phyloP scores from a whole-genome alignment of 176 grass and related monocot genomes.

The Elaeis guineensis region DNA sequence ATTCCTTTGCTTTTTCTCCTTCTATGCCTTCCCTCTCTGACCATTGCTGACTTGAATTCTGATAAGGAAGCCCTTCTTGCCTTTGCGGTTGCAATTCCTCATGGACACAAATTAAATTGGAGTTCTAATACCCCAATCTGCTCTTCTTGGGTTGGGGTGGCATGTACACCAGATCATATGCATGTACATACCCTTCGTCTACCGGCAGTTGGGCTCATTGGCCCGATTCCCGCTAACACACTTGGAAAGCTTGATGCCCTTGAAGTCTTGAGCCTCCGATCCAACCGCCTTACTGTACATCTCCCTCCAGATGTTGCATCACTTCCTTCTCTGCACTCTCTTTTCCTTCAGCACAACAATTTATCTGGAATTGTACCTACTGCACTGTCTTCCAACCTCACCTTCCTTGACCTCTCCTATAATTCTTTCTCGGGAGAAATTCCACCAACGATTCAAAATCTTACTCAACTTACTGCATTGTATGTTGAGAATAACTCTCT shows the following conservation, averaged over 20 bases:
- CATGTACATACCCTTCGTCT: slow-evolving; percentile 61
- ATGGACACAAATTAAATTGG: slow-evolving; percentile 91
- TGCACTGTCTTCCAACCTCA: slow-evolving; percentile 67
- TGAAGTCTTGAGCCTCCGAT: slow-evolving; percentile 82
- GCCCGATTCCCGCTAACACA: slow-evolving; percentile 58
- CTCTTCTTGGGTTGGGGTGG: slow-evolving; percentile 81
- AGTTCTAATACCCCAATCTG: slow-evolving; percentile 49
- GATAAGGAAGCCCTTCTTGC: slow-evolving; percentile 79
- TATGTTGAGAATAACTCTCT: slow-evolving; percentile 94
- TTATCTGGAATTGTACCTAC: slow-evolving; percentile 74
- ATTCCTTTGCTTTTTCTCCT: slow-evolving; percentile 38
- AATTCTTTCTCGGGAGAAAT: slow-evolving; percentile 84
- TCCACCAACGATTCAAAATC: slow-evolving; percentile 66
- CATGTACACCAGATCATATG: slow-evolving; percentile 55
- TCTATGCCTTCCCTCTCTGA: slow-evolving; percentile 28
- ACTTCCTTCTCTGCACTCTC: slow-evolving; percentile 80
- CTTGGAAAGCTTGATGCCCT: slow-evolving; percentile 91
- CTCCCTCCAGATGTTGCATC: slow-evolving; percentile 84
- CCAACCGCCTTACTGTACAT: slow-evolving; percentile 71
- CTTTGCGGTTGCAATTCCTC: slow-evolving; percentile 74
- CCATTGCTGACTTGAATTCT: slow-evolving; percentile 61
- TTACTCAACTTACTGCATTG: slow-evolving; percentile 67
- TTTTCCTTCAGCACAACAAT: slow-evolving; percentile 94
- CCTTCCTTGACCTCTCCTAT: slow-evolving; percentile 84
- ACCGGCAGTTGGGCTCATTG: slow-evolving; percentile 78